These are phyloP conservation scores for Corylus heterophylla DNA, from an alignment of 306 rosid species.

Conservation along the genomic window DNA sequence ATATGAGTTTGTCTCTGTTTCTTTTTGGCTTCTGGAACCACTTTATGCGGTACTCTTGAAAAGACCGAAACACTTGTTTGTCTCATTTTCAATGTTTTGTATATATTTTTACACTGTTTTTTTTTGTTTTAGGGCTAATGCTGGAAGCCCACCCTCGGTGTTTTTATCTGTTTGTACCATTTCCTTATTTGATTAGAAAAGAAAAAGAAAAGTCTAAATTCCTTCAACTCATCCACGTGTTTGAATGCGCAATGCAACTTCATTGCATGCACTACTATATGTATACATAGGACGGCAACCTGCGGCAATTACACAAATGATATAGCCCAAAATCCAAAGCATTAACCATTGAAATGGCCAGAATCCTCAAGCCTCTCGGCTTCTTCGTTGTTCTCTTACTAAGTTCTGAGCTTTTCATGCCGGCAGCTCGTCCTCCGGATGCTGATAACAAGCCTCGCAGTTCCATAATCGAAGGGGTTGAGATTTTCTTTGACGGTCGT, in stretches of 20 bases:
- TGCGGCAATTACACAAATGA: not conserved
- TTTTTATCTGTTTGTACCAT: too few species aligned
- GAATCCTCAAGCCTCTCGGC: slow-evolving; percentile 15
- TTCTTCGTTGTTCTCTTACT: slow-evolving; percentile 8
- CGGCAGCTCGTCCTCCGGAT: slow-evolving; percentile 38
- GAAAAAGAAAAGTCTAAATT: too few species aligned
- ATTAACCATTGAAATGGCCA: slow-evolving; percentile 19
- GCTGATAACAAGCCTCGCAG: slow-evolving; percentile 1
- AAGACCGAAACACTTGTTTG: too few species aligned
- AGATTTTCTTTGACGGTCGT: slow-evolving; percentile 19
- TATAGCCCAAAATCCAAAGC: not conserved
- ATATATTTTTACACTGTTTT: too few species aligned
- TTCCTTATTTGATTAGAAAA: too few species aligned
- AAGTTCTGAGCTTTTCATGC: slow-evolving; percentile 2
- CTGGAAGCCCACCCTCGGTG: too few species aligned
- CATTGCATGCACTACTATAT: not conserved
- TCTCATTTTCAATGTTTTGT: too few species aligned
- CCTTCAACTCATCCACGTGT: not conserved
- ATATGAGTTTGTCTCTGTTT: too few species aligned
- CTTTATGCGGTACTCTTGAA: too few species aligned
- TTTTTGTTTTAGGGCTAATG: too few species aligned
- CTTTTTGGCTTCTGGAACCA: too few species aligned
- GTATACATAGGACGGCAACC: not conserved
- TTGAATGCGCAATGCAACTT: not conserved
- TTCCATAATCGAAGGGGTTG: not conserved